Base-by-base conservation (phyloP, 805 yeast species). In the Barnettozyma siamensis region DNA sequence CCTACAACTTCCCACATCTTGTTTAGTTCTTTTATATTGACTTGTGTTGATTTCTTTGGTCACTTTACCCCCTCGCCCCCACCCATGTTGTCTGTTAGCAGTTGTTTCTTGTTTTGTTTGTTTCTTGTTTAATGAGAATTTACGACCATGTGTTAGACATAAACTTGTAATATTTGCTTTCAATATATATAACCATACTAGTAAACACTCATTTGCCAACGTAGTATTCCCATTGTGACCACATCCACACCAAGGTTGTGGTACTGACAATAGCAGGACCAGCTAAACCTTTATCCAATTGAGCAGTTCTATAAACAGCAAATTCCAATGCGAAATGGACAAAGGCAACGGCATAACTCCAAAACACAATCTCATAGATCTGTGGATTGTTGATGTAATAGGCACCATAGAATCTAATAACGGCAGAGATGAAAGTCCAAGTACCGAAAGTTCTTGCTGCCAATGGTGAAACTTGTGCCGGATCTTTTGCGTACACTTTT, bases 381-480 rank as follows among this genome's bases (percentile, higher is more conserved):
- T 80, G 83, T 19, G 78, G 77, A 51, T 80, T 79, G 41, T 69
- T 68, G 43, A 85, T 67, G 58, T 84, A 69, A 64, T 83, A 84
- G 12, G 98, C 94, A 42, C 95, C 96, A 60, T 85, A 88, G 49
- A 81, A 72, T 58, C 99, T 78, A 36, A 93, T 81, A 24, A 91
- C 70, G 2, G 95, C 76, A 3, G 96, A 80, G 52, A 89, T 73
- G 31, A 89, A 69, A 0, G 99, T 93, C 99, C 99, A 93, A 1
- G 99, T 93, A 27, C 99, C 99, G 62, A 93, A 93, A 0, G 99
- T 91, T 55, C 99, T 76, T n/a, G 96, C 96, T 52, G 93, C 79
- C 50, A 93, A 69, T 12, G 66, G 62, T 1, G 79, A 76, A 20
- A 81, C 83, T 59, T 83, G 75, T 7, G 58, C 49, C 13, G 89